A percentile compares a stretch with the other conserved stretches of the same genome.
phyloP scores from a whole-genome alignment of 257 asterid species.

The Schizonepeta tenuifolia region DNA sequence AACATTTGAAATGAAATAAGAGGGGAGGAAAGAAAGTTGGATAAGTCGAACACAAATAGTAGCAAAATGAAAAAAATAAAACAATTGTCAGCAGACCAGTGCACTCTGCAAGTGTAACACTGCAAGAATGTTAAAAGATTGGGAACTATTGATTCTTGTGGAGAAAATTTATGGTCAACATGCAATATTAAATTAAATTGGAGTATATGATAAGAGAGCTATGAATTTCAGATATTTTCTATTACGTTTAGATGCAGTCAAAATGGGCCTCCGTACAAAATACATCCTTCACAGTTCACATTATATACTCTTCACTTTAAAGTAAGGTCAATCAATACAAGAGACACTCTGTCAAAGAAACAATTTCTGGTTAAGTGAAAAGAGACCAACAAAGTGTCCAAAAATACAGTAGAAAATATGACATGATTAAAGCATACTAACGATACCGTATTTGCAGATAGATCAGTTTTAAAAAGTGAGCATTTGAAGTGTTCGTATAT shows the following conservation, averaged over 20 bases:
- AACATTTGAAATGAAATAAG: slow-evolving; percentile 4
- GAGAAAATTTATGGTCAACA: neutral
- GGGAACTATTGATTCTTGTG: neutral
- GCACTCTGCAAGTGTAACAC: slow-evolving; percentile 20
- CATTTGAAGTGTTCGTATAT: neutral
- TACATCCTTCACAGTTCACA: neutral
- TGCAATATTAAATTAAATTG: neutral
- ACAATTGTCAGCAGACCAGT: neutral
- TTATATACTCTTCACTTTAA: neutral
- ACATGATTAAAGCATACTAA: neutral
- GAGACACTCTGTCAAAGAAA: neutral
- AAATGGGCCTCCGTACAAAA: neutral
- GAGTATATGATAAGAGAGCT: neutral
- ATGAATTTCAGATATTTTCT: neutral
- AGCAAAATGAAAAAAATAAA: slow-evolving; percentile 22
- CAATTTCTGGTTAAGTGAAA: slow-evolving; percentile 13
- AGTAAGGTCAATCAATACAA: slow-evolving; percentile 3
- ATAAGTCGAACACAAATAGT: neutral
- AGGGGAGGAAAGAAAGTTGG: slow-evolving; percentile 6
- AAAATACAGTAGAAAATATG: neutral
- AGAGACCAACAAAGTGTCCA: neutral
- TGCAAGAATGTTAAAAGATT: neutral
- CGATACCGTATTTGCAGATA: neutral
- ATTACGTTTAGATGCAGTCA: neutral
- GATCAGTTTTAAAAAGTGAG: slow-evolving; percentile 4